These are phyloP conservation scores for Ophiostoma sp. DNA, from an alignment of 2,329 filamentous ascomycete genomes.

Conservation along the genomic window DNA sequence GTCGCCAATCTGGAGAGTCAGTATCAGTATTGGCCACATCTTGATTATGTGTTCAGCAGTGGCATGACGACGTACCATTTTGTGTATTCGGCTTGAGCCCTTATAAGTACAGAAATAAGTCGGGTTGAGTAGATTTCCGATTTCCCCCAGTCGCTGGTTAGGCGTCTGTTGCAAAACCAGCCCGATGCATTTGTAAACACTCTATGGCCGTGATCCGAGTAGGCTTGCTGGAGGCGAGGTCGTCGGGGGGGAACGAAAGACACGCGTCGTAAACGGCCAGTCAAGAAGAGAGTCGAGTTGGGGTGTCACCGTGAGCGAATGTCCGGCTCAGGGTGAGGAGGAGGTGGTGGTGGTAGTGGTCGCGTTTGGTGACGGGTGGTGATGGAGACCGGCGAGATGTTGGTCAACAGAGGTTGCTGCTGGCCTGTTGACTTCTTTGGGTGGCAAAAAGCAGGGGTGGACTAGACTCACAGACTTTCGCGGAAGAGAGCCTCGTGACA, in stretches of 20 bases:
- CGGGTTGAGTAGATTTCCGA: neutral
- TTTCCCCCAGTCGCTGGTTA: constrained; percentile 16
- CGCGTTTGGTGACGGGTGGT: constrained; percentile 5
- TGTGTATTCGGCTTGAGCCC: neutral
- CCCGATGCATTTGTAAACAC: constrained; percentile 21
- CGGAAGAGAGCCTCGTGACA: constrained; percentile 9
- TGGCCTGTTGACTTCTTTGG: constrained; percentile 9
- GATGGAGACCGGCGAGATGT: neutral
- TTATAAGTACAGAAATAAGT: too few species aligned
- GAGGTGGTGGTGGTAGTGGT: neutral
- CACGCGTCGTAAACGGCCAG: neutral
- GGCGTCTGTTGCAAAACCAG: constrained; percentile 20
- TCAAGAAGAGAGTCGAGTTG: neutral
- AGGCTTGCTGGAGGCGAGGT: neutral
- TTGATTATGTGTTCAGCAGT: neutral
- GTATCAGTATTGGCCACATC: neutral
- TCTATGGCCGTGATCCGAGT: neutral
- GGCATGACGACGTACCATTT: constrained; percentile 17
- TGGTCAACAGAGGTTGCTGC: constrained; percentile 1
- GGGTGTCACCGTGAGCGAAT: constrained; percentile 1
- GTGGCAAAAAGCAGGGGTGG: constrained; percentile 9
- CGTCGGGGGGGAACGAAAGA: neutral
- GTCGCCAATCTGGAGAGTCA: constrained; percentile 45
- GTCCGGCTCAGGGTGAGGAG: neutral
- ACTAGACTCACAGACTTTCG: constrained; percentile 7